A percentile compares a stretch with the other conserved stretches of the same genome.
phyloP scores from a whole-genome alignment of 768 basidiomycete genomes.

The Leccinum aurantiacum region DNA sequence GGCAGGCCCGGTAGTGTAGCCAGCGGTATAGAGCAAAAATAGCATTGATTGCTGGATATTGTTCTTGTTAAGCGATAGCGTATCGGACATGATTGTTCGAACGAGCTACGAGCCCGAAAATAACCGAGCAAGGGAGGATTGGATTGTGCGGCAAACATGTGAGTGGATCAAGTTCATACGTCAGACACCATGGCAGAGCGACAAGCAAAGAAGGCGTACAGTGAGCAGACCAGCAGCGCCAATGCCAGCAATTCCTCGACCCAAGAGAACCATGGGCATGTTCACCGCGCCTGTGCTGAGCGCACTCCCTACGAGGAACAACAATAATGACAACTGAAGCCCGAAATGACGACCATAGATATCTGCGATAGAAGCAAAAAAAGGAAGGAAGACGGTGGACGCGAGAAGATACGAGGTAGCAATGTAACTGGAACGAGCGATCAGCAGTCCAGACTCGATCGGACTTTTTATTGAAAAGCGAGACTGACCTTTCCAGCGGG shows the following conservation, averaged over 20 bases:
- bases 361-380: conserved; percentile 51
- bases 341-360: conserved; percentile 50
- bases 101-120: conserved; percentile 30
- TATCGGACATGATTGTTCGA: conserved; percentile 46
- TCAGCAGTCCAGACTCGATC: neutral
- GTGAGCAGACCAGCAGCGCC: conserved; percentile 47
- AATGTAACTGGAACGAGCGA: conserved; percentile 37
- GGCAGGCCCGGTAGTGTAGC: conserved; percentile 44
- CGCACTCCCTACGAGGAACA: conserved; percentile 48
- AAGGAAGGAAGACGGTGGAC: conserved; percentile 52
- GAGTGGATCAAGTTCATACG: neutral
- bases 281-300: conserved; percentile 47
- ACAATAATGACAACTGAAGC: conserved; percentile 42
- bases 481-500: conserved; percentile 25
- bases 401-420: conserved; percentile 52
- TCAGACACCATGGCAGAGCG: neutral
- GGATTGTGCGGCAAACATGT: neutral
- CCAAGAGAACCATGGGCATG: conserved; percentile 46
- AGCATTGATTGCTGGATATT: conserved; percentile 42
- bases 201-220: conserved; percentile 12
- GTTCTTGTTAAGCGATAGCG: conserved; percentile 41
- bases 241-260: conserved; percentile 49
- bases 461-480: neutral
- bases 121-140: neutral
- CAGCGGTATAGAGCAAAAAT: conserved; percentile 44